Evolutionary conservation across 192 early-diverging fungal genomes (phyloP).

Genomic region (Gonapodya prolifera): DNA sequence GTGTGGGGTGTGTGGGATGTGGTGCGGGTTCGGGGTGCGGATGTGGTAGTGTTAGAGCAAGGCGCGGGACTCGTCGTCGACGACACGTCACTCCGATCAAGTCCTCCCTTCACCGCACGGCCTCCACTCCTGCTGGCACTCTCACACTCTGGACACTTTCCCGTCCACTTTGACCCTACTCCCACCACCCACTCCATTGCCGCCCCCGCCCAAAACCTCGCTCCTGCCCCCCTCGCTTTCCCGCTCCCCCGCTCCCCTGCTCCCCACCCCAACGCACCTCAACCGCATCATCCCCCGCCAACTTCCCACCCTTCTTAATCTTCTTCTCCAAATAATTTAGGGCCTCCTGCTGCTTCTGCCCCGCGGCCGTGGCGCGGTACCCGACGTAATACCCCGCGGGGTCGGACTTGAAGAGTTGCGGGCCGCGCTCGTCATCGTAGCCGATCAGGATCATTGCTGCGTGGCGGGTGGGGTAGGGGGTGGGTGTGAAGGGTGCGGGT

Average conservation of each 20-base stretch:
- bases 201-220: no score
- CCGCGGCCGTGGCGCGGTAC: constrained; percentile 89
- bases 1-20: neutral
- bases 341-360: constrained; percentile 90
- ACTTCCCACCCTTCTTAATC: constrained; percentile 75
- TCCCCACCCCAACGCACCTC: constrained; percentile 50
- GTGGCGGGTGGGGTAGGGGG: no score
- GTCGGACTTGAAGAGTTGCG: constrained; percentile 95
- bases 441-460: constrained; percentile 94
- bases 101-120: no score
- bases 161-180: no score
- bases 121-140: no score
- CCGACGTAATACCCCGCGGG: constrained; percentile 98
- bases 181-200: no score
- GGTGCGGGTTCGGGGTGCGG: neutral
- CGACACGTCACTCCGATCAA: no score
- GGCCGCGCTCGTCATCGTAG: constrained; percentile 89
- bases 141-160: no score
- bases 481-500: no score
- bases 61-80: no score
- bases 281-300: constrained; percentile 75
- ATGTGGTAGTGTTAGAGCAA: neutral
- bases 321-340: constrained; percentile 97
- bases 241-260: no score
- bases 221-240: no score